Base-by-base conservation (phyloP, 768 basidiomycete genomes). In the Rhizopogon rudus region DNA sequence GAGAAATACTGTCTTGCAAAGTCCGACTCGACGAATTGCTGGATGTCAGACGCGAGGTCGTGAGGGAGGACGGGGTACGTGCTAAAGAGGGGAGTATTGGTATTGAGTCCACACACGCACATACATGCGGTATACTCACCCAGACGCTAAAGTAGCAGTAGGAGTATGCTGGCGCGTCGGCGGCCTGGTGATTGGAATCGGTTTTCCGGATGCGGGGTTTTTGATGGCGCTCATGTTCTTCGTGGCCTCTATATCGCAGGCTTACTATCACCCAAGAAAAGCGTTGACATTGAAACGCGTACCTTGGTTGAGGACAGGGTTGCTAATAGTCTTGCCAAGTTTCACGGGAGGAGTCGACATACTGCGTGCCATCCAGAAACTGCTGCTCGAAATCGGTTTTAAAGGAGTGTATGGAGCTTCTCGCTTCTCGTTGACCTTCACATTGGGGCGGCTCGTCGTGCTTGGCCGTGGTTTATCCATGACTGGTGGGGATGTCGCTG, bases 1-100 rank as follows among this genome's bases (percentile, higher is more conserved):
- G 93, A 90, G 66, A 98, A 95, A 67, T 95, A 96, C 60, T 85
- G 86, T 44, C 77, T 78, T 37, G 94, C 92, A 67, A 88, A 97
- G 39, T 92, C 88, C 0, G 87, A 88, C 64, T 91, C 83, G 5
- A 86, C 85, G 69, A 96, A 95, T 60, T 88, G 88, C 61, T 89
- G 84, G 41, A 96, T 96, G 61, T 94, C 91, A 29, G 82, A 83
- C 2, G 84, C 87, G 40, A 95, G 83, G 55, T 87, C 90, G 29
- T 84, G 76, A 0, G 93, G 93, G 25, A 96, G 77, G 14, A 85
- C 79, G 8, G 87, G 92, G 65, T 88, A 86, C 43, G 81, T 82
- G 45, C 91, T 93, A 58, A 29, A 63, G 53, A 50, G 40, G 49
- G 55, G n/a, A 25, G 54, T 49, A 44, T 35, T 35, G 12, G 35